A percentile compares a stretch with the other conserved stretches of the same genome.
Conservation (phyloP, 108 stramenopile species). For the Pseudonitzschia delicatissima region DNA sequence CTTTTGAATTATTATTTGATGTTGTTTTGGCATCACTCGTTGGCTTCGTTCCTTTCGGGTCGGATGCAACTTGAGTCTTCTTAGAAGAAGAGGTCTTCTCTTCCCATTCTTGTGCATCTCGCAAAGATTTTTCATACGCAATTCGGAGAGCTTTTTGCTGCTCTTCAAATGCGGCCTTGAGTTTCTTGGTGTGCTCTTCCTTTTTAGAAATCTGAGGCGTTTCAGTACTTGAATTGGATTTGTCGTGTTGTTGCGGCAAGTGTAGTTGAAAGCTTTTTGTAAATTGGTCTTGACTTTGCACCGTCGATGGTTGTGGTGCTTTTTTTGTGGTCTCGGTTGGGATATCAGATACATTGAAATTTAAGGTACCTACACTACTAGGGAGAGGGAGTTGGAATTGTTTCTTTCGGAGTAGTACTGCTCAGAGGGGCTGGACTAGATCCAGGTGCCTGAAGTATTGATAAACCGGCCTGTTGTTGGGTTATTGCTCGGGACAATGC, state of each 20-base stretch:
- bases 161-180: constrained; percentile 21
- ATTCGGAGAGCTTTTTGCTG: constrained; percentile 16
- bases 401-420: neutral
- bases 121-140: constrained; percentile 1
- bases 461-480: neutral
- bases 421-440: neutral
- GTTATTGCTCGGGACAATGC: constrained; percentile 34
- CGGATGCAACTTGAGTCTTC: neutral
- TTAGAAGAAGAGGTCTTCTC: neutral
- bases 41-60: neutral
- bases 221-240: neutral
- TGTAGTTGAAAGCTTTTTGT: neutral
- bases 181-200: constrained; percentile 20
- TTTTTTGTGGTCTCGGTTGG: neutral
- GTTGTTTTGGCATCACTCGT: neutral
- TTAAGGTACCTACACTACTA: constrained; percentile 9
- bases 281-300: neutral
- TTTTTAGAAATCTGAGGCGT: neutral
- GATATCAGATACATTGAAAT: neutral
- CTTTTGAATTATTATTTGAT: constrained; percentile 5
- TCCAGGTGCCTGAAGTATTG: neutral
- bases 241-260: neutral
- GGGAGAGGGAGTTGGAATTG: neutral
- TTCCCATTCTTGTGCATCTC: constrained; percentile 12
- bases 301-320: neutral